Conservation (phyloP, 257 asterid species). For the Solanum sitiens region DNA sequence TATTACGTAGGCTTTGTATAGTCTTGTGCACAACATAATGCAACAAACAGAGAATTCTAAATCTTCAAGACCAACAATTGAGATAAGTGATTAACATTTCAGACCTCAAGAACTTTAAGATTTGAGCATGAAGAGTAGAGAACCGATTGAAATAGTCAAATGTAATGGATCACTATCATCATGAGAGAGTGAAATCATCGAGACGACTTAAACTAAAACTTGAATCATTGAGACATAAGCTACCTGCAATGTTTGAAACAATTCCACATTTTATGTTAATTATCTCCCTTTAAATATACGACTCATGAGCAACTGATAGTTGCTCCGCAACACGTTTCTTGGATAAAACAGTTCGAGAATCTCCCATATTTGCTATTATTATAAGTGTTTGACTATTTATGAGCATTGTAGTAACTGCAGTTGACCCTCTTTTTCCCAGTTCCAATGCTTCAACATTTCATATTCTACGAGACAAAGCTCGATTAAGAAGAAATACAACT, state of each 20-base stretch:
- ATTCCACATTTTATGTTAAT: constrained; percentile 83
- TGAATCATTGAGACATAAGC: not conserved
- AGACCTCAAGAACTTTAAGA: not conserved
- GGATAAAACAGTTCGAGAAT: constrained; percentile 70
- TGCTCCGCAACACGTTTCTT: constrained; percentile 60
- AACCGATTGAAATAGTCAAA: not conserved
- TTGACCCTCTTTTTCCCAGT: constrained; percentile 84
- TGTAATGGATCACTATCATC: not conserved
- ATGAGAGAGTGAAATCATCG: not conserved
- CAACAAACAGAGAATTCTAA: not conserved
- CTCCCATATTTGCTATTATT: constrained; percentile 75
- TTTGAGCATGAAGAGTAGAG: not conserved
- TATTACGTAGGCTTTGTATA: not conserved
- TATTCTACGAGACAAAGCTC: constrained; percentile 83
- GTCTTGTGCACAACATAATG: not conserved
- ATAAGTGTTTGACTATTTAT: constrained; percentile 58
- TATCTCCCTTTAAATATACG: constrained; percentile 50
- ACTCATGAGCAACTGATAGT: constrained; percentile 82
- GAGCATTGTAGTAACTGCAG: constrained; percentile 81
- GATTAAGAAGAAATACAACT: constrained; percentile 62
- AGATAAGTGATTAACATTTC: not conserved
- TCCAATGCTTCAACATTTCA: constrained; percentile 57
- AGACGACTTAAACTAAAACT: not conserved
- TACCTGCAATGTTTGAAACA: constrained; percentile 82
- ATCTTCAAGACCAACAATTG: not conserved